Percentiles rank a stretch among this genome's conserved stretches.
Conservation (phyloP, 192 early-diverging fungal species). For the Podila epicladia region DNA sequence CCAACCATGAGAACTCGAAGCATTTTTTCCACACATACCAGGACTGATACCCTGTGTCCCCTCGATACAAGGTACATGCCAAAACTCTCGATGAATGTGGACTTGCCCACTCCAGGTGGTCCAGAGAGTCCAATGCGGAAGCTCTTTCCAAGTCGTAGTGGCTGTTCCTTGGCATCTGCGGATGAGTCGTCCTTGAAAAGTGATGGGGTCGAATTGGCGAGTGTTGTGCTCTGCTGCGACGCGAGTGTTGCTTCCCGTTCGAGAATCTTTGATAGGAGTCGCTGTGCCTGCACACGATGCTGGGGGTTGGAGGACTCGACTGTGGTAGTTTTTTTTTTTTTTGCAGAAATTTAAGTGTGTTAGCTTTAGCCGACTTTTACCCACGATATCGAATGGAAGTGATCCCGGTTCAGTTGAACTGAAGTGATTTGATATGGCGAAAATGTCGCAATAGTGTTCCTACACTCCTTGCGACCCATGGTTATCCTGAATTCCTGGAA, state of each 20-base stretch:
- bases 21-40: conserved; percentile 52
- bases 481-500: no score
- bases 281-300: conserved; percentile 68
- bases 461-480: no score
- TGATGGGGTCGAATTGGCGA: conserved; percentile 18
- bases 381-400: no score
- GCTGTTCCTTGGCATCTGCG: conserved; percentile 11
- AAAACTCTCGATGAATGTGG: conserved; percentile 88
- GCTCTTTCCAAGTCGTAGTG: conserved; percentile 50
- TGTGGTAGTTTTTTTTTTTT: conserved; percentile 4
- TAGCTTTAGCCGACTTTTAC: not conserved
- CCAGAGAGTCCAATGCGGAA: conserved; percentile 85
- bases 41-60: conserved; percentile 79
- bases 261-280: conserved; percentile 69
- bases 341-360: not conserved
- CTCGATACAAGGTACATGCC: conserved; percentile 75
- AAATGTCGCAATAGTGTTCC: no score
- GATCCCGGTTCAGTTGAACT: no score
- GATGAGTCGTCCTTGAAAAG: not conserved
- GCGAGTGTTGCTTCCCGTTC: conserved; percentile 30
- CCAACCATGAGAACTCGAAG: not conserved
- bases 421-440: no score
- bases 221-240: conserved; percentile 28
- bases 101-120: conserved; percentile 86
- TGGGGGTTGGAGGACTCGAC: conserved; percentile 77